Conservation (phyloP, 495 filamentous ascomycete species). For the Daldinia concentrica region DNA sequence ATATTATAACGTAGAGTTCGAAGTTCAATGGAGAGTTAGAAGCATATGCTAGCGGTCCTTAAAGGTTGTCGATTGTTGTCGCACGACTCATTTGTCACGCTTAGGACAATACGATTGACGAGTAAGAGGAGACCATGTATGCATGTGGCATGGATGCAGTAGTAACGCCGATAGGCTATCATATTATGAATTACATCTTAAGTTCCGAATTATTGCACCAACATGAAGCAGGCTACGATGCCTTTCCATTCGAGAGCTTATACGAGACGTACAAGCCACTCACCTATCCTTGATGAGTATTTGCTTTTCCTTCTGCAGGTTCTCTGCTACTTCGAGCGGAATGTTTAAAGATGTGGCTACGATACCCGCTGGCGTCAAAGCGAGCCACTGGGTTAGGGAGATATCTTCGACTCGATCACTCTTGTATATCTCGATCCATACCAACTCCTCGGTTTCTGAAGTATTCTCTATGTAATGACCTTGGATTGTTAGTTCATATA, state of each 20-base stretch:
- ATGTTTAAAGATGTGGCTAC: constrained; percentile 68
- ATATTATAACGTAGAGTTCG: neutral
- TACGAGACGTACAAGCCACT: neutral
- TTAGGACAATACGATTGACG: neutral
- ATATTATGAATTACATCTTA: neutral
- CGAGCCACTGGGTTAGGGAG: constrained; percentile 70
- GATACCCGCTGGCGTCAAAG: constrained; percentile 67
- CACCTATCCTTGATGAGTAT: constrained; percentile 53
- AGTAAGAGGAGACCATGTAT: neutral
- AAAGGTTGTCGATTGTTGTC: constrained; percentile 1
- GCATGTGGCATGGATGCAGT: neutral
- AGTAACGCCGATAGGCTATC: neutral
- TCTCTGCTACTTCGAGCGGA: constrained; percentile 62
- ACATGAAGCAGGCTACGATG: neutral
- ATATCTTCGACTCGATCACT: constrained; percentile 70
- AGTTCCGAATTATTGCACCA: neutral
- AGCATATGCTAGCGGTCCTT: neutral
- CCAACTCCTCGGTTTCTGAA: constrained; percentile 65
- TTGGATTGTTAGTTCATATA: constrained; percentile 10
- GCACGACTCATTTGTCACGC: neutral
- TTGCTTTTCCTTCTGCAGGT: constrained; percentile 72
- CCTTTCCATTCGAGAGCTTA: neutral
- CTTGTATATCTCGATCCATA: constrained; percentile 74
- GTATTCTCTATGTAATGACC: constrained; percentile 73
- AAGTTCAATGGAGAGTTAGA: neutral